These are phyloP conservation scores for Aspergillus vadensis DNA, from an alignment of 2,329 filamentous ascomycete species.

Conservation along the genomic window DNA sequence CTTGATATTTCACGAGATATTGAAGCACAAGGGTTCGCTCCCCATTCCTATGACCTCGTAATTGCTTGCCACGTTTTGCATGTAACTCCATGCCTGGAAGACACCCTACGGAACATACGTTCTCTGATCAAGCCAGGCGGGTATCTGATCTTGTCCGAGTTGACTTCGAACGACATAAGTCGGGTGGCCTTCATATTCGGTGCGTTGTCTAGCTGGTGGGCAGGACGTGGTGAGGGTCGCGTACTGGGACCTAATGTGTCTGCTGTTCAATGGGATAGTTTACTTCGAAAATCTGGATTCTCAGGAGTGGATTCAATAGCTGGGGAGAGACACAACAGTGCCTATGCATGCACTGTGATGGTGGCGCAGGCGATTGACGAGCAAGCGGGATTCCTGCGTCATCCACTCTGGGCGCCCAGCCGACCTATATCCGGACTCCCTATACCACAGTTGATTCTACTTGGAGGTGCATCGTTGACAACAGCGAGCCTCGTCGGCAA, in stretches of 20 bases:
- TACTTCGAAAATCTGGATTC: background rate
- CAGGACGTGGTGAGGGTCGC: background rate
- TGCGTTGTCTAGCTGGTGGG: conserved; percentile 6
- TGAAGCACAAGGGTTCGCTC: conserved; percentile 38
- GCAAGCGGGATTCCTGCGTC: too few relatives aligned
- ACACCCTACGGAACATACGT: conserved; percentile 34
- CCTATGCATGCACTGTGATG: too few relatives aligned
- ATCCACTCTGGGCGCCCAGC: too few relatives aligned
- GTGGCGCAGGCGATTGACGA: too few relatives aligned
- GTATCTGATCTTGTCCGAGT: conserved; percentile 36
- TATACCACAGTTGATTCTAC: too few relatives aligned
- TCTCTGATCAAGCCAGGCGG: conserved; percentile 48
- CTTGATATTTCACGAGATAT: conserved; percentile 36
- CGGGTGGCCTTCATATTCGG: background rate
- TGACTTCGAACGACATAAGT: background rate
- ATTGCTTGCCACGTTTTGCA: conserved; percentile 46
- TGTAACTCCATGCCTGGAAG: conserved; percentile 34
- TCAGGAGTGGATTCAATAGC: background rate
- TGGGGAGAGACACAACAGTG: too few relatives aligned
- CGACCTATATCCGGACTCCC: too few relatives aligned
- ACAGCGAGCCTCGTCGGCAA: too few relatives aligned
- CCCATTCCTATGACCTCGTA: conserved; percentile 37
- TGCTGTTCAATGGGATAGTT: background rate
- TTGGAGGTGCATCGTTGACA: too few relatives aligned
- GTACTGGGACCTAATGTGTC: background rate